Evolutionary conservation across 2,329 filamentous ascomycete genomes (phyloP), one percentile per base, ranked within the genome.

Genomic region (Nannizziopsis barbatae): DNA sequence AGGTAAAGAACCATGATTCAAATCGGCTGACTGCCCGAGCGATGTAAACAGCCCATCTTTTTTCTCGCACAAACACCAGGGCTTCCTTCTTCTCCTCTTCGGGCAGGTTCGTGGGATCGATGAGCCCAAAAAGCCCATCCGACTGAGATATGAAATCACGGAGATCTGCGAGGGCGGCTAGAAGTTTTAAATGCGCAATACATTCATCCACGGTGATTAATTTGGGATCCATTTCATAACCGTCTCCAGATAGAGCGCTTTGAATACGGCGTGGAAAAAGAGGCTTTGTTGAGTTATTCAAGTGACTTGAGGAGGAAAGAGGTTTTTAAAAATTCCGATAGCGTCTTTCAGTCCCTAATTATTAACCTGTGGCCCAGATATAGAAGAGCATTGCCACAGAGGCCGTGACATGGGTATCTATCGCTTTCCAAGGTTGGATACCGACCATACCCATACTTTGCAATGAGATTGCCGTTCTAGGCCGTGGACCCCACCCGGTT

Each of bases 41-140:
- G 4, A 86, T 73, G 59, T 79, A 87, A 8, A 87, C 60, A 0
- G 76, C 75, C 84, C 84, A 88, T 59, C 84, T 70, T 68, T 86
- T 86, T 66, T 87, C 83, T 11, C 79, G 71, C 27, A 85, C 66
- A 43, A 71, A 70, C 46, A 75, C 73, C 11, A 79, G 65, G 1
- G 69, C 65, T 53, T 67, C 66, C 45, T 65, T 63, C 9, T 56
- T 58, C 14, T 61, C 61, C n/a, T 68, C 58, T 1, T 66, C 62
- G 6, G 66, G n/a, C n/a, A n/a, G 60, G n/a, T 62, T 57, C 12
- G 59, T 58, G 43, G 56, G 56, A 10, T 66, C 52, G 5, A 51
- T 56, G 30, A 88, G 71, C 2, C 75, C 76, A 64, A 81, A 89
- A 1, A 88, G 67, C 0, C 80, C 80, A 56, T 87, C 79, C 0